phyloP scores from a whole-genome alignment of 306 rosid genomes.

The Crotalaria pallida region DNA sequence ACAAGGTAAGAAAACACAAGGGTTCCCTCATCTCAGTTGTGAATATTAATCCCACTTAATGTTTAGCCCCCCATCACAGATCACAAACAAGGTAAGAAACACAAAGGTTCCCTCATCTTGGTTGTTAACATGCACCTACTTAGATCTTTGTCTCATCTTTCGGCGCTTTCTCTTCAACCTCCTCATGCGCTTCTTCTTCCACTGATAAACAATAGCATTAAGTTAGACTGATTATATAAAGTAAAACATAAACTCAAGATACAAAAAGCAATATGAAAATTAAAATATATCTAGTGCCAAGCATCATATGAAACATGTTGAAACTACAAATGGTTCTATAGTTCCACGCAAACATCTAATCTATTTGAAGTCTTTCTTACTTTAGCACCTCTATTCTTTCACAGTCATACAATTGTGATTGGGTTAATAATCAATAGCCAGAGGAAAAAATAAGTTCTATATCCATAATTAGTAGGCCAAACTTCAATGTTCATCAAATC shows the following conservation, averaged over 20 bases:
- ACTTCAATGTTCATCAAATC: no score
- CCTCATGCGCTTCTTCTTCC: constrained; percentile 99
- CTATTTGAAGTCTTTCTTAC: neutral
- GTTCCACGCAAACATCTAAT: neutral
- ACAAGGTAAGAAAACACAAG: no score
- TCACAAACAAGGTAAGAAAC: neutral
- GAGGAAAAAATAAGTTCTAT: neutral
- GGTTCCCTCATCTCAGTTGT: no score
- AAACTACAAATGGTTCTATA: neutral
- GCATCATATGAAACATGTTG: neutral
- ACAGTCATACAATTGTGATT: neutral
- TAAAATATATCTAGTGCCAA: neutral
- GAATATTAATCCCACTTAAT: no score
- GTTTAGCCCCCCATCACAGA: no score
- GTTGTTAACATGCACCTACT: constrained; percentile 36
- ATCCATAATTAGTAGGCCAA: no score
- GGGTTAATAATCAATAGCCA: neutral
- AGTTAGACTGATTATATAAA: neutral
- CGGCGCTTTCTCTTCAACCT: constrained; percentile 94
- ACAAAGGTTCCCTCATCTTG: no score
- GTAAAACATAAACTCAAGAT: neutral
- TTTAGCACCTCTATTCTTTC: neutral
- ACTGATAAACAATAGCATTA: constrained; percentile 34
- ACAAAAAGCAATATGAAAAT: neutral
- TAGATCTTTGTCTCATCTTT: constrained; percentile 95